Base-by-base conservation (phyloP, 768 basidiomycete species). In the Pleurotus ostreatus region DNA sequence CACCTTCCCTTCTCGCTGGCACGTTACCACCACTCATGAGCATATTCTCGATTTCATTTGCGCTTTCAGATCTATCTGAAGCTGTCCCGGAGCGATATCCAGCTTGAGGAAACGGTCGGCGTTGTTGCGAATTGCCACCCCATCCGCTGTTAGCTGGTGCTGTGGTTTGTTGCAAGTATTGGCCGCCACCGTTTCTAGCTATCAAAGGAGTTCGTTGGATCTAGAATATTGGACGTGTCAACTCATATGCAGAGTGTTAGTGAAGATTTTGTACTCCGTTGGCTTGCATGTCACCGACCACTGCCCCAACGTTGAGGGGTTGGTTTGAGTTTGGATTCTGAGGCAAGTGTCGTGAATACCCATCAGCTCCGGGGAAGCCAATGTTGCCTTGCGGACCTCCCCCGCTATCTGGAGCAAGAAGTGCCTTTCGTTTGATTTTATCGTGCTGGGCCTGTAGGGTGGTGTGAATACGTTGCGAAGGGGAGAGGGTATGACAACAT, bases 371-470 rank as follows among this genome's bases (percentile, higher is more conserved):
- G 5, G 57, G 62, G 20, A 68, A 62, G 12, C 57, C 61, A 16
- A 49, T 45, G 22, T 57, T 45, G 47, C 40, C 59, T 15, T 39
- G 18, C n/a, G 63, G 62, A 9, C 66, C 63, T 8, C 59, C 58
- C 4, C 61, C 34, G n/a, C 69, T 56, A 38, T 66, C 66, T 12
- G 74, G 70, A 2, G 75, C 83, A 20, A 94, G 81, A 15, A 94
- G 76, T 12, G 88, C 81, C 63, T 83, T 93, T 56, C 91, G 82
- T 71, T 91, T 94, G 61, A 92, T 78, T 65, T 89, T 91, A 66
- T 94, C 92, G 58, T 87, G 81, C 62, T 91, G 88, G 41, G 72
- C 73, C 91, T 92, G 56, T 7, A 46, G 22, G 39, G 46, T 44
- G 20, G 47, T 45, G 11, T 45, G 11, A 59, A 40, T 43, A 23